Evolutionary conservation across 768 basidiomycete species (phyloP).

Genomic region (Dioszegia aurantiaca): DNA sequence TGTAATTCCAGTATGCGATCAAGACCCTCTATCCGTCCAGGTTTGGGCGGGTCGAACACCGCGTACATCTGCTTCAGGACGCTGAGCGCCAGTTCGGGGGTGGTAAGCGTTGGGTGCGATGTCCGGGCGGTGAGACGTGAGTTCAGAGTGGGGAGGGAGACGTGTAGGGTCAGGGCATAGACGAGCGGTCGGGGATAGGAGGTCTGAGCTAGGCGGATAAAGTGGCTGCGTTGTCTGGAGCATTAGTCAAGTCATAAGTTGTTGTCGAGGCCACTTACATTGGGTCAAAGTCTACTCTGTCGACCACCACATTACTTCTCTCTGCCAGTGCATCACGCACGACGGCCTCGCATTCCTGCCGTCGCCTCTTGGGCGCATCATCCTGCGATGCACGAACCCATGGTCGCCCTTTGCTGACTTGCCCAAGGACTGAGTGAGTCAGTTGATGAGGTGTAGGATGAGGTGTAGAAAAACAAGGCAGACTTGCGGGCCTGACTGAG

Average conservation of each 20-base stretch:
- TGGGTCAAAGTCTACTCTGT: slow-evolving; percentile 48
- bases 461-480: slow-evolving; percentile 17
- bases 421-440: background rate
- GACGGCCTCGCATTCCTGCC: slow-evolving; percentile 45
- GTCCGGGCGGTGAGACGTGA: slow-evolving; percentile 27
- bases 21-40: slow-evolving; percentile 40
- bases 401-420: background rate
- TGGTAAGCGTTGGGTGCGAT: slow-evolving; percentile 45
- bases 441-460: too few species aligned
- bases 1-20: slow-evolving; percentile 29
- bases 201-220: slow-evolving; percentile 36
- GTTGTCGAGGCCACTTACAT: slow-evolving; percentile 29
- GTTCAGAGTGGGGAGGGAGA: slow-evolving; percentile 29
- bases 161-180: slow-evolving; percentile 26
- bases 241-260: background rate
- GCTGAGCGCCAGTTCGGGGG: slow-evolving; percentile 34
- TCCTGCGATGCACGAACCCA: slow-evolving; percentile 52
- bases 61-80: slow-evolving; percentile 43
- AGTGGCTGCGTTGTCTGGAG: slow-evolving; percentile 46
- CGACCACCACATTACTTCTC: slow-evolving; percentile 47
- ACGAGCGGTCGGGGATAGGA: slow-evolving; percentile 22
- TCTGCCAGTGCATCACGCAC: slow-evolving; percentile 28
- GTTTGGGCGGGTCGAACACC: slow-evolving; percentile 32
- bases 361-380: slow-evolving; percentile 40
- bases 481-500: slow-evolving; percentile 5